Conservation (phyloP, 2,329 filamentous ascomycete species). For the Ophiostoma sp. region DNA sequence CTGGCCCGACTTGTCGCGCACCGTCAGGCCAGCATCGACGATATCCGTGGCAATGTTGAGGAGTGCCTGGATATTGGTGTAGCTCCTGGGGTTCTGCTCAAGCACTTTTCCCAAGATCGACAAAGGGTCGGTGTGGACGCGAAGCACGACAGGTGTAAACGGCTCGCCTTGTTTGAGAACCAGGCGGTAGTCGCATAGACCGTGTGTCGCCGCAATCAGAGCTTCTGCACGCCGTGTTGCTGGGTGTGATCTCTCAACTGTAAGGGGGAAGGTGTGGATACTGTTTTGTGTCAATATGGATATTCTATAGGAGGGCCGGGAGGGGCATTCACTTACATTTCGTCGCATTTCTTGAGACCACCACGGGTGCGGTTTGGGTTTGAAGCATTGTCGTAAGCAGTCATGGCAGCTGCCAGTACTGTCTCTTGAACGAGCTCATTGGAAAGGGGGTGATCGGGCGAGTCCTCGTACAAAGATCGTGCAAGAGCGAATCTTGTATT, state of each 20-base stretch:
- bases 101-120: conserved; percentile 71
- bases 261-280: conserved; percentile 62
- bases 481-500: conserved; percentile 63
- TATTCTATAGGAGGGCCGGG: not conserved
- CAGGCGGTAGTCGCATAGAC: conserved; percentile 72
- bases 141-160: conserved; percentile 74
- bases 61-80: conserved; percentile 73
- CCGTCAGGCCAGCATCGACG: conserved; percentile 58
- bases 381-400: conserved; percentile 76
- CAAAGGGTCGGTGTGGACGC: conserved; percentile 74
- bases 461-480: conserved; percentile 60
- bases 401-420: conserved; percentile 63
- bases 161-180: conserved; percentile 78
- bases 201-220: conserved; percentile 71
- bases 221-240: conserved; percentile 59
- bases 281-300: conserved; percentile 41
- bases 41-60: conserved; percentile 68
- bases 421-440: conserved; percentile 57
- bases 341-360: conserved; percentile 73
- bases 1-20: conserved; percentile 35
- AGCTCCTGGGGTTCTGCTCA: conserved; percentile 72
- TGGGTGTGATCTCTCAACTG: conserved; percentile 53
- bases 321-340: conserved; percentile 59
- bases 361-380: conserved; percentile 77
- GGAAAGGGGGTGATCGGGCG: conserved; percentile 51